Conservation (phyloP, 106 monocot species). For the Dactylorhiza incarnata region DNA sequence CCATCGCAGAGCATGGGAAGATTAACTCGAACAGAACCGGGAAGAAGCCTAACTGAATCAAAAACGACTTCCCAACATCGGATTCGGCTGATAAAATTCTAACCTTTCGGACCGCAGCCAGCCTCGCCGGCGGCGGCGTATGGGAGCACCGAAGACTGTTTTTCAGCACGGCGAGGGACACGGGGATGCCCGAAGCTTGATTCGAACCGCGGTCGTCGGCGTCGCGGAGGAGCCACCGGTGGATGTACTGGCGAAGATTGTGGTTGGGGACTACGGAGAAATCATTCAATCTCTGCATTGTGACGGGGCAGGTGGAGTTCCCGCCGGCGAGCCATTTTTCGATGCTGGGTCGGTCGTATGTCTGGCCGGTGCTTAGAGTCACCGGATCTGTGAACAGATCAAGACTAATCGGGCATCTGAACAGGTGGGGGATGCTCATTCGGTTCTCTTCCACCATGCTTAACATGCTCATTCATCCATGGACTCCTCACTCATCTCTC, state of each 20-base stretch:
- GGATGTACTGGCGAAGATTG: constrained; percentile 80
- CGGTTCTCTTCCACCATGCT: neutral
- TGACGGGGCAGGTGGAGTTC: constrained; percentile 81
- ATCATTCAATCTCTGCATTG: constrained; percentile 80
- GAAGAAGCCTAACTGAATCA: constrained; percentile 63
- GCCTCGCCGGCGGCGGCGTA: constrained; percentile 3
- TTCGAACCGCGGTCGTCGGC: neutral
- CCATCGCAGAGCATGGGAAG: constrained; percentile 15
- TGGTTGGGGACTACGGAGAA: constrained; percentile 13
- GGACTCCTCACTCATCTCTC: too few species aligned
- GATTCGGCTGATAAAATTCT: constrained; percentile 55
- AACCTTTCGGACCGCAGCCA: constrained; percentile 36
- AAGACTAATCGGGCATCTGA: constrained; percentile 43
- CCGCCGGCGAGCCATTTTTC: constrained; percentile 77
- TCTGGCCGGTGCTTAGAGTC: constrained; percentile 87
- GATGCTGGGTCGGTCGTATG: constrained; percentile 84
- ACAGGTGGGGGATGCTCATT: constrained; percentile 79
- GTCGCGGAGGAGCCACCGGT: constrained; percentile 58
- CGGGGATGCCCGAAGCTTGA: neutral
- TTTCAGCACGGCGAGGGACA: constrained; percentile 43
- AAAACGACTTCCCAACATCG: constrained; percentile 40
- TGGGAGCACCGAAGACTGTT: constrained; percentile 23
- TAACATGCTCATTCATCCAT: neutral
- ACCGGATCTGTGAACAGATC: constrained; percentile 85
- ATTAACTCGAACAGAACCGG: constrained; percentile 44